These are phyloP conservation scores for Larix sibirica DNA, from an alignment of 83 land plant species.

Conservation along the genomic window DNA sequence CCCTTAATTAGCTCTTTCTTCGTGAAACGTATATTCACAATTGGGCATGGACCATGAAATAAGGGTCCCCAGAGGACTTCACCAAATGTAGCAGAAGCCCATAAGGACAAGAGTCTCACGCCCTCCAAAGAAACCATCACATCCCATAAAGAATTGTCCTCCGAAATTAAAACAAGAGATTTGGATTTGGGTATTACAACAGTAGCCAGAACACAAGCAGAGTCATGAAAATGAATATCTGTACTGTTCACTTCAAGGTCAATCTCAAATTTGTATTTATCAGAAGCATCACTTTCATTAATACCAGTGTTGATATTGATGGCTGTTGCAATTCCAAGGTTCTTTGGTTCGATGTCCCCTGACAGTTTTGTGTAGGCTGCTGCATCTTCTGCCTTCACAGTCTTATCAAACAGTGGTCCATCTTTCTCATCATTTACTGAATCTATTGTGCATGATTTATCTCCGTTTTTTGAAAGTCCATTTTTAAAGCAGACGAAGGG, in stretches of 20 bases:
- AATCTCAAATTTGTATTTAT: background rate
- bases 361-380: background rate
- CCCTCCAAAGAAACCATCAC: conserved; percentile 37
- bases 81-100: conserved; percentile 31
- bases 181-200: conserved; percentile 26
- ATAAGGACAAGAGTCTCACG: conserved; percentile 41
- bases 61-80: conserved; percentile 53
- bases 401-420: background rate
- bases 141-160: conserved; percentile 31
- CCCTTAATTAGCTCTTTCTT: conserved; percentile 15
- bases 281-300: conserved; percentile 1
- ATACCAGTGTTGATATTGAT: background rate
- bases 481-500: conserved; percentile 40
- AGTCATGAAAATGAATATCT: conserved; percentile 56
- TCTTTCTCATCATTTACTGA: background rate
- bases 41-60: conserved; percentile 25
- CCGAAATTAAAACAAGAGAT: conserved; percentile 15
- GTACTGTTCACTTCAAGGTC: conserved; percentile 14
- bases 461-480: conserved; percentile 8
- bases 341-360: background rate
- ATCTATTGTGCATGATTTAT: background rate
- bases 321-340: background rate
- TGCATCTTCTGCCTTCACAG: background rate
- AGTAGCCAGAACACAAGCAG: conserved; percentile 45
- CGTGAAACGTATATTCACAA: conserved; percentile 49